Conservation (phyloP, 1,139 yeast species). For the Chernovozyma aurita region DNA sequence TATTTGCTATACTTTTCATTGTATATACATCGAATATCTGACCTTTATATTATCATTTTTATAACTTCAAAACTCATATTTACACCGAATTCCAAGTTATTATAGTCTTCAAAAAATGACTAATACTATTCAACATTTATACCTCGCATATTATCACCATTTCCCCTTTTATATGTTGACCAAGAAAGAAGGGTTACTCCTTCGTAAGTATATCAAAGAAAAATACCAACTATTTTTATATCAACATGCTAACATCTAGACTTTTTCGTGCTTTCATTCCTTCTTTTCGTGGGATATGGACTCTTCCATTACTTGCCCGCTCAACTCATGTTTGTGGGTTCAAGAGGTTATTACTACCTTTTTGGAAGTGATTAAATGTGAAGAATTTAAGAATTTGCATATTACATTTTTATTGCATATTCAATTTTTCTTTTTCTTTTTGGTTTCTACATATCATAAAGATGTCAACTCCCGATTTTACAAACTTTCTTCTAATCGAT, state of each 20-base stretch:
- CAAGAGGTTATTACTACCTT: conserved; percentile 33
- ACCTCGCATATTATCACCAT: conserved; percentile 31
- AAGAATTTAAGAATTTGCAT: too few relatives aligned
- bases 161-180: conserved; percentile 41
- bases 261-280: conserved; percentile 25
- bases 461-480: too few relatives aligned
- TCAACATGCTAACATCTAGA: conserved; percentile 8
- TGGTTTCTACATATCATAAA: too few relatives aligned
- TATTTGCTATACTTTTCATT: too few relatives aligned
- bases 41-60: too few relatives aligned
- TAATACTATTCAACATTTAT: conserved; percentile 14
- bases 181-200: conserved; percentile 25
- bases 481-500: too few relatives aligned
- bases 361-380: conserved; percentile 18
- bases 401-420: too few relatives aligned
- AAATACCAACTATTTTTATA: background rate
- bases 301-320: conserved; percentile 32
- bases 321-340: conserved; percentile 24
- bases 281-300: conserved; percentile 34
- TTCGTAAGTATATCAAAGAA: conserved; percentile 17
- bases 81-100: too few relatives aligned
- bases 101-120: too few relatives aligned
- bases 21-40: too few relatives aligned
- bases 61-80: too few relatives aligned
- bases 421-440: too few relatives aligned